Evolutionary conservation across 2,329 filamentous ascomycete genomes (phyloP).

Genomic region (Penicillium sp.): DNA sequence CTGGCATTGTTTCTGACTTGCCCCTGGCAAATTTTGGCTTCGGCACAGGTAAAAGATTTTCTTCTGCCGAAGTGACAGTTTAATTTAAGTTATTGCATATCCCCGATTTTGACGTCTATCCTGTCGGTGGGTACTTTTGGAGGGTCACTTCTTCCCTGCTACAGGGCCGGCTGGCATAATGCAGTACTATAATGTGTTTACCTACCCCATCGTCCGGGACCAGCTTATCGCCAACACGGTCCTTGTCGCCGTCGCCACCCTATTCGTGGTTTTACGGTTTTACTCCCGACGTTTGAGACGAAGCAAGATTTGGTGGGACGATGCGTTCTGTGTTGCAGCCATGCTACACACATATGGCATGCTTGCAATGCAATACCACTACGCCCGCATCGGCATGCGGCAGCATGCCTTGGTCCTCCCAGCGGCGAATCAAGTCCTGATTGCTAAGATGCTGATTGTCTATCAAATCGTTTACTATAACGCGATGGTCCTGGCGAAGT

Average conservation of each 20-base stretch:
- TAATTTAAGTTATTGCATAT: background rate
- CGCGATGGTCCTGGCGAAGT: constrained; percentile 30
- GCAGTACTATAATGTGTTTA: background rate
- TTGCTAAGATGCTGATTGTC: constrained; percentile 19
- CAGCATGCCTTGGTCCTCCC: constrained; percentile 8
- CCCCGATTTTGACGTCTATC: background rate
- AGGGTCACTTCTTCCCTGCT: background rate
- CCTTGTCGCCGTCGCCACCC: constrained; percentile 27
- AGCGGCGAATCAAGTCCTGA: constrained; percentile 4
- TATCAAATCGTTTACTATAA: constrained; percentile 30
- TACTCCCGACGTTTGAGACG: constrained; percentile 28
- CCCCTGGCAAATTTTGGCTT: background rate
- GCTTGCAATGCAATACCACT: constrained; percentile 21
- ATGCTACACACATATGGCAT: constrained; percentile 21
- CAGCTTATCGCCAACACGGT: constrained; percentile 24
- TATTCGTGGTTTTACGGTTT: constrained; percentile 29
- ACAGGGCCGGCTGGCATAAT: background rate
- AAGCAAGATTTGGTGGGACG: constrained; percentile 33
- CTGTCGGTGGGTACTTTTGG: background rate
- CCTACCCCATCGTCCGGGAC: constrained; percentile 14
- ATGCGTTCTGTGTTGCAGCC: constrained; percentile 25
- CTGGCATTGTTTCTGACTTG: background rate
- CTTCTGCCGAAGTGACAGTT: background rate
- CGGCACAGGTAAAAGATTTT: background rate
- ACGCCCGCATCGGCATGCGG: constrained; percentile 20